A percentile compares a stretch with the other conserved stretches of the same genome.
These are phyloP conservation scores for Pilaira anomala DNA, from an alignment of 192 early-diverging fungal genomes.

Conservation along the genomic window DNA sequence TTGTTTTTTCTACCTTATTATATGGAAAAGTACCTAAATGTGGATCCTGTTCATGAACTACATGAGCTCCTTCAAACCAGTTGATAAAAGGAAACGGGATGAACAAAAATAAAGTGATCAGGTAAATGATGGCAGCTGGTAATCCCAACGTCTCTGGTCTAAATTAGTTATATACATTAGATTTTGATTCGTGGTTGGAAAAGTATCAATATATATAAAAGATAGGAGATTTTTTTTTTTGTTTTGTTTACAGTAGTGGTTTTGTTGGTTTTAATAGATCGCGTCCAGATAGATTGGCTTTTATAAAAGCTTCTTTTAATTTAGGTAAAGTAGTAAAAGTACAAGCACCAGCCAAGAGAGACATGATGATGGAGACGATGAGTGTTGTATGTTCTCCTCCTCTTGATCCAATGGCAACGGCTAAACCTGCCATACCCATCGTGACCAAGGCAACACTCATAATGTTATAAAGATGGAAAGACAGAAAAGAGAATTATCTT, in stretches of 20 bases:
- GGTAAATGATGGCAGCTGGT: slow-evolving; percentile 82
- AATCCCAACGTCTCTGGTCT: slow-evolving; percentile 96
- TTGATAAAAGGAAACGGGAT: slow-evolving; percentile 91
- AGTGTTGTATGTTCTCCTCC: slow-evolving; percentile 7
- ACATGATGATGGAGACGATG: slow-evolving; percentile 60
- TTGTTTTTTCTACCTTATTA: slow-evolving; percentile 52
- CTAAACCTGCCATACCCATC: not conserved
- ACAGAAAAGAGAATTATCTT: too few relatives aligned
- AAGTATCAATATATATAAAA: not conserved
- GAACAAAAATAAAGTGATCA: slow-evolving; percentile 85
- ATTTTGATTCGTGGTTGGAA: not conserved
- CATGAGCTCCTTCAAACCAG: slow-evolving; percentile 61
- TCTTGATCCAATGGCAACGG: not conserved
- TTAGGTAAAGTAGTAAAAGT: slow-evolving; percentile 72
- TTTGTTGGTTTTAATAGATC: slow-evolving; percentile 75
- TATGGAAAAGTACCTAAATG: slow-evolving; percentile 61
- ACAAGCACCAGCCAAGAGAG: slow-evolving; percentile 63
- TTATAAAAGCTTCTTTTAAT: slow-evolving; percentile 67
- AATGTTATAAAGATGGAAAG: too few relatives aligned
- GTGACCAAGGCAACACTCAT: not conserved
- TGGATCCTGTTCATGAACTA: slow-evolving; percentile 39
- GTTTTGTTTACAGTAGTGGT: slow-evolving; percentile 64
- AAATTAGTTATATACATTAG: not conserved
- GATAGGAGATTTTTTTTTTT: too few relatives aligned
- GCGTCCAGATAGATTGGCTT: slow-evolving; percentile 71